phyloP scores from a whole-genome alignment of 805 yeast species.

The Starmerella davenportii region DNA sequence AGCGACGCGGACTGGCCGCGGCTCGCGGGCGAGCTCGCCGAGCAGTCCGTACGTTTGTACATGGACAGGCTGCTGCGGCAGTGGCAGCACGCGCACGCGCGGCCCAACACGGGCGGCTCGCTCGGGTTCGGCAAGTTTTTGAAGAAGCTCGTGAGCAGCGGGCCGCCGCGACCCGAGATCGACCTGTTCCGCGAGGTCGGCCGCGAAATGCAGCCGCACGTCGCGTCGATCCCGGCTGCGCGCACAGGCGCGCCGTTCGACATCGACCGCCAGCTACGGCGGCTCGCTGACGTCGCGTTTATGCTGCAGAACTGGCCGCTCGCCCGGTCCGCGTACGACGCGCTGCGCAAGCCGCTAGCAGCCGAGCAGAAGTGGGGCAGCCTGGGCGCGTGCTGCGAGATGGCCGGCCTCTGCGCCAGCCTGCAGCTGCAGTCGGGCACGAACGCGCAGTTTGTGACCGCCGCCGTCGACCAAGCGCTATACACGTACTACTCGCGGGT shows the following conservation, averaged over 20 bases:
- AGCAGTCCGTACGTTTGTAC: slow-evolving; percentile 47
- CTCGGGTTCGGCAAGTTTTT: slow-evolving; percentile 12
- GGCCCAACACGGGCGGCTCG: neutral
- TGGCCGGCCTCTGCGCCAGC: slow-evolving; percentile 57
- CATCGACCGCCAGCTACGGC: slow-evolving; percentile 51
- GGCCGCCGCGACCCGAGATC: slow-evolving; percentile 14
- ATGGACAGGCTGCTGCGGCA: slow-evolving; percentile 65
- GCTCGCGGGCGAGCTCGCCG: slow-evolving; percentile 32
- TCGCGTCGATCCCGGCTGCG: slow-evolving; percentile 13
- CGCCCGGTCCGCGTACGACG: slow-evolving; percentile 69
- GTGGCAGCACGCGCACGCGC: slow-evolving; percentile 30
- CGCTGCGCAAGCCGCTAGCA: slow-evolving; percentile 57
- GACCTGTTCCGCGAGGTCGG: slow-evolving; percentile 10
- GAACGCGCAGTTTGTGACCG: slow-evolving; percentile 18
- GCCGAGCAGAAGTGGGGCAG: slow-evolving; percentile 66
- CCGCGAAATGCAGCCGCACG: slow-evolving; percentile 14
- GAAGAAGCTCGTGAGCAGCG: slow-evolving; percentile 10
- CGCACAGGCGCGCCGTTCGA: slow-evolving; percentile 4
- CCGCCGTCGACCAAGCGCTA: slow-evolving; percentile 49
- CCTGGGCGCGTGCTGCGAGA: slow-evolving; percentile 73
- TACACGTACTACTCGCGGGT: slow-evolving; percentile 62
- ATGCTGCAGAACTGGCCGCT: slow-evolving; percentile 77
- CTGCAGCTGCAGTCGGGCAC: slow-evolving; percentile 28
- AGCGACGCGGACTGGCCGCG: slow-evolving; percentile 25
- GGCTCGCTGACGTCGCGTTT: slow-evolving; percentile 81